Evolutionary conservation across 768 basidiomycete species (phyloP).

Genomic region (Lactifluus rugatus): DNA sequence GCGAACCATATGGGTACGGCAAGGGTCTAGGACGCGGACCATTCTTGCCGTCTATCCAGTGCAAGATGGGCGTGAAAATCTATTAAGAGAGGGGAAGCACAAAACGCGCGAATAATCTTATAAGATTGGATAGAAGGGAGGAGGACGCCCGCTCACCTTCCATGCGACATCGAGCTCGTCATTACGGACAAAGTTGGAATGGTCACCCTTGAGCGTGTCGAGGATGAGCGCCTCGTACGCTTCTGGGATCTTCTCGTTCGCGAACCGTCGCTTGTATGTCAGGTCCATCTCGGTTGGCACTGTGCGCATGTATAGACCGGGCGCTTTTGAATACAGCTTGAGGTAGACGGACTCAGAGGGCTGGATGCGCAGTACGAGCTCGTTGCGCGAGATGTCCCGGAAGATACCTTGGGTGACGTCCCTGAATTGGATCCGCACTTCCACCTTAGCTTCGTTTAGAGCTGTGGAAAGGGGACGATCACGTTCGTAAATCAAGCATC

Average conservation of each 20-base stretch:
- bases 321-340: constrained; percentile 92
- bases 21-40: constrained; percentile 61
- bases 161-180: constrained; percentile 97
- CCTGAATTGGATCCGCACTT: constrained; percentile 96
- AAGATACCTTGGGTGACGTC: constrained; percentile 96
- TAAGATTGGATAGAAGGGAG: background rate
- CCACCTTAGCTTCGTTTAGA: constrained; percentile 96
- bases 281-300: constrained; percentile 97
- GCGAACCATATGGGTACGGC: constrained; percentile 85
- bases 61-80: constrained; percentile 92
- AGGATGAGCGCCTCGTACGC: constrained; percentile 94
- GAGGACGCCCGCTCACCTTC: constrained; percentile 51
- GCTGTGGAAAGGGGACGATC: constrained; percentile 36
- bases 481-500: background rate
- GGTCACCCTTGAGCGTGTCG: constrained; percentile 94
- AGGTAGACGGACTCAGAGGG: constrained; percentile 95
- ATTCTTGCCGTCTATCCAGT: constrained; percentile 84
- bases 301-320: constrained; percentile 81
- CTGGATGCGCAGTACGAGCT: constrained; percentile 95
- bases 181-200: constrained; percentile 97
- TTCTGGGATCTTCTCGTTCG: constrained; percentile 87
- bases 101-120: background rate
- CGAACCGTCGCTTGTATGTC: constrained; percentile 93
- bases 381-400: constrained; percentile 91
- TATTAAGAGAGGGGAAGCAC: constrained; percentile 25